Percentiles rank a stretch among this genome's conserved stretches.
These are phyloP conservation scores for Lentinula sp. DNA, from an alignment of 768 basidiomycete genomes.

Conservation along the genomic window DNA sequence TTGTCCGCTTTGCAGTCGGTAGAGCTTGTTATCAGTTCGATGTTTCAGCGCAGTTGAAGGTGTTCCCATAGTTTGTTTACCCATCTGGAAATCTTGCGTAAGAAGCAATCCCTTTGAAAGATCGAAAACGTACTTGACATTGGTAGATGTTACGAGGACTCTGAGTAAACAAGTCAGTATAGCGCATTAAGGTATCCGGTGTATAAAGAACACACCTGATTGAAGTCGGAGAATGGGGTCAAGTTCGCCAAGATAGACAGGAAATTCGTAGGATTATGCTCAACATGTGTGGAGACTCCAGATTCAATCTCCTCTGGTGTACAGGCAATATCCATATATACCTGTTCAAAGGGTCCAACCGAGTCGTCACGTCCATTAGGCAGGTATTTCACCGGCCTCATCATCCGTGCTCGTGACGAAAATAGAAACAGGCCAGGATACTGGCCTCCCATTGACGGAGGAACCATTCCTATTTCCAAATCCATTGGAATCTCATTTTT, in stretches of 20 bases:
- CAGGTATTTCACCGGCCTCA: constrained; percentile 94
- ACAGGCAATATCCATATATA: constrained; percentile 97
- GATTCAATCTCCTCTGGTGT: constrained; percentile 78
- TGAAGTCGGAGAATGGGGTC: constrained; percentile 99
- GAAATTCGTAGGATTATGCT: constrained; percentile 92
- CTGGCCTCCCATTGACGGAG: constrained; percentile 86
- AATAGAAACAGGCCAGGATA: constrained; percentile 96
- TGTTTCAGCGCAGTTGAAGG: constrained; percentile 88
- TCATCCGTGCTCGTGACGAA: constrained; percentile 84
- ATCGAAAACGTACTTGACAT: constrained; percentile 58
- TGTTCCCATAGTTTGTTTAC: constrained; percentile 99
- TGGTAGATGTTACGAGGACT: constrained; percentile 91
- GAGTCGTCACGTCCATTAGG: constrained; percentile 83
- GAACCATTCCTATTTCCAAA: constrained; percentile 91
- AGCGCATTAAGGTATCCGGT: constrained; percentile 14
- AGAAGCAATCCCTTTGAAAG: background rate
- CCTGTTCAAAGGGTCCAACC: constrained; percentile 96
- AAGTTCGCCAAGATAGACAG: constrained; percentile 95
- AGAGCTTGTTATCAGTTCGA: constrained; percentile 97
- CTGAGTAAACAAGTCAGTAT: constrained; percentile 26
- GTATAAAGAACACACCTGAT: constrained; percentile 60
- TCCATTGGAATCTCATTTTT: constrained; percentile 80
- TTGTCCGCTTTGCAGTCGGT: constrained; percentile 92
- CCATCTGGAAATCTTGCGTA: constrained; percentile 59
- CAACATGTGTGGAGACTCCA: constrained; percentile 83